These are phyloP conservation scores for Ceratocystis papillata DNA, from an alignment of 2,329 filamentous ascomycete species.

Conservation along the genomic window DNA sequence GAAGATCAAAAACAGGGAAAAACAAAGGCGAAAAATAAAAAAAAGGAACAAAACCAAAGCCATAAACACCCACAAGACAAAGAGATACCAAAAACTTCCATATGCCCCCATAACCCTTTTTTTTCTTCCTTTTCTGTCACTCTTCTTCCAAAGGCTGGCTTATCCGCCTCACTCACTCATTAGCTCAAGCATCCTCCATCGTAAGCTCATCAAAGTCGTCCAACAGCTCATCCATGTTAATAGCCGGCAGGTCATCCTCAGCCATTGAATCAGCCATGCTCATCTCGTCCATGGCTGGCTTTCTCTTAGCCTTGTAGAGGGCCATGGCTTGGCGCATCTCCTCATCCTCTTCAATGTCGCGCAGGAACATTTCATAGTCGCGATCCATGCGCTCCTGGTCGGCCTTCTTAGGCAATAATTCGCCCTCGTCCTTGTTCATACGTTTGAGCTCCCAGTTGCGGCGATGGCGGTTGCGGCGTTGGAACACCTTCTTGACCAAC, in stretches of 20 bases:
- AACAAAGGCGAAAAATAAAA: not conserved
- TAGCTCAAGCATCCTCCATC: slow-evolving; percentile 45
- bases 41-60: not conserved
- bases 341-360: slow-evolving; percentile 89
- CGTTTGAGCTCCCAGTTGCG: slow-evolving; percentile 93
- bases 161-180: not conserved
- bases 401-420: slow-evolving; percentile 72
- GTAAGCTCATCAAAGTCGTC: slow-evolving; percentile 89
- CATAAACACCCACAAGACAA: slow-evolving; percentile 4
- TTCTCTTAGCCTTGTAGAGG: slow-evolving; percentile 63
- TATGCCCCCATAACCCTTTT: not conserved
- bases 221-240: slow-evolving; percentile 70
- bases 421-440: slow-evolving; percentile 80
- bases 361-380: slow-evolving; percentile 95
- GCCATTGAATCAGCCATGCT: slow-evolving; percentile 54
- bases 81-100: slow-evolving; percentile 15
- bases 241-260: slow-evolving; percentile 54
- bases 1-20: not conserved
- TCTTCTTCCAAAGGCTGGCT: not conserved
- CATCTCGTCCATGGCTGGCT: slow-evolving; percentile 51
- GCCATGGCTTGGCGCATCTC: slow-evolving; percentile 76
- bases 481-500: slow-evolving; percentile 94
- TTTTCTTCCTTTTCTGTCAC: slow-evolving; percentile 16
- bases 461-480: slow-evolving; percentile 67
- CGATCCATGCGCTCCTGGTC: slow-evolving; percentile 81